Evolutionary conservation across 2,329 filamentous ascomycete species (phyloP).

Genomic region (Colletotrichum karsti): DNA sequence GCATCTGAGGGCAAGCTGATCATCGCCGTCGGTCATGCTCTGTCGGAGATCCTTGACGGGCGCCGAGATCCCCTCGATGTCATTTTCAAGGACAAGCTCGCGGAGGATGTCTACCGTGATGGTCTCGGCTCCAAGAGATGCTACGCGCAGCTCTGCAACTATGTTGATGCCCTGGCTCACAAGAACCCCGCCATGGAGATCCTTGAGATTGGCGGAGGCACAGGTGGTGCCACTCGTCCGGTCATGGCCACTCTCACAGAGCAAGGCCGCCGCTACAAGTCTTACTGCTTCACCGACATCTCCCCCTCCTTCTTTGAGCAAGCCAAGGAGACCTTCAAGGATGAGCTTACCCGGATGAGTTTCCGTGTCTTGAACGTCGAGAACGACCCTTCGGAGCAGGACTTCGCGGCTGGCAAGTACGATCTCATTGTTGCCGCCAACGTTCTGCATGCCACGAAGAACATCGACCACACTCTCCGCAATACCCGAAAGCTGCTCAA

Average conservation of each 20-base stretch:
- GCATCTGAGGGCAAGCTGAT: conserved; percentile 32
- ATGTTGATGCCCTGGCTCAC: conserved; percentile 35
- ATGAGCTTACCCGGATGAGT: conserved; percentile 33
- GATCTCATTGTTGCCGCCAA: conserved; percentile 41
- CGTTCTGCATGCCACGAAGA: conserved; percentile 40
- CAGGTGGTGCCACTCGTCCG: conserved; percentile 39
- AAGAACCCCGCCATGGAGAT: conserved; percentile 42
- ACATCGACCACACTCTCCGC: conserved; percentile 34
- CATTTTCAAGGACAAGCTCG: conserved; percentile 36
- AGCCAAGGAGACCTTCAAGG: conserved; percentile 36
- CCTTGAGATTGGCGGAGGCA: conserved; percentile 47
- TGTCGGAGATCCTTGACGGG: conserved; percentile 35
- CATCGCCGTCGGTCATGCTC: conserved; percentile 31
- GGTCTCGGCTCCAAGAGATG: conserved; percentile 31
- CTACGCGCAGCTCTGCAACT: conserved; percentile 31
- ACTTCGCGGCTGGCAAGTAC: conserved; percentile 35
- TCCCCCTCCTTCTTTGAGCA: conserved; percentile 46
- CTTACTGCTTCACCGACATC: conserved; percentile 49
- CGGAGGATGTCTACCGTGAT: conserved; percentile 34
- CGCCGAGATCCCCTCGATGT: conserved; percentile 37
- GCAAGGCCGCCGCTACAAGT: conserved; percentile 13
- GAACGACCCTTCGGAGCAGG: conserved; percentile 36
- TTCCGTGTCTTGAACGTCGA: conserved; percentile 46
- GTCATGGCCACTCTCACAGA: conserved; percentile 32
- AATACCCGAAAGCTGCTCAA: conserved; percentile 37